These are phyloP conservation scores for Antrodiella citrinella DNA, from an alignment of 768 basidiomycete species.

Conservation along the genomic window DNA sequence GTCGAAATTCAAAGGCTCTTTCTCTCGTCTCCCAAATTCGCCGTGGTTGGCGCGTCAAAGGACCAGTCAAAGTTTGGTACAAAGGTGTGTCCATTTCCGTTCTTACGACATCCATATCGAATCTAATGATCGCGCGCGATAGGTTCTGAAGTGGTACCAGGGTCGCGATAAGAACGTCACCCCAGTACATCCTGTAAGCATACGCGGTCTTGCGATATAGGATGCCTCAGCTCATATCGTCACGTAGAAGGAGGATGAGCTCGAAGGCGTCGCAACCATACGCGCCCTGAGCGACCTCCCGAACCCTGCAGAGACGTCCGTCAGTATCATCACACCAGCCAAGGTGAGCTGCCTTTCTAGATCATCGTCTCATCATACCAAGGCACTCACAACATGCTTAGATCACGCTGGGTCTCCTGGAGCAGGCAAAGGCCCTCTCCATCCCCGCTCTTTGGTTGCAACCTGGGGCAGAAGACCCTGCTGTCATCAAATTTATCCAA, in stretches of 20 bases:
- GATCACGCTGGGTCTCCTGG: slow-evolving; percentile 63
- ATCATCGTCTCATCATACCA: not conserved
- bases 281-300: slow-evolving; percentile 47
- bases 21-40: slow-evolving; percentile 54
- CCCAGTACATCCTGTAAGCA: slow-evolving; percentile 66
- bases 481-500: slow-evolving; percentile 56
- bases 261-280: slow-evolving; percentile 59
- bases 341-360: slow-evolving; percentile 33
- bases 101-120: not conserved
- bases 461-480: slow-evolving; percentile 72
- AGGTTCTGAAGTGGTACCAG: slow-evolving; percentile 79
- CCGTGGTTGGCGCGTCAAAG: slow-evolving; percentile 79
- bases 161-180: slow-evolving; percentile 48
- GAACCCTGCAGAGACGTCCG: slow-evolving; percentile 55
- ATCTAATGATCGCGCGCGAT: not conserved
- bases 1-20: slow-evolving; percentile 46
- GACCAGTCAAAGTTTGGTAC: slow-evolving; percentile 75
- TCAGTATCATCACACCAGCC: slow-evolving; percentile 74
- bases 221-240: too few species aligned
- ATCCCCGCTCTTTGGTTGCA: slow-evolving; percentile 84
- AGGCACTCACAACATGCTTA: too few species aligned
- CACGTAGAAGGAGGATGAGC: slow-evolving; percentile 54
- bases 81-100: slow-evolving; percentile 34
- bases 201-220: too few species aligned
- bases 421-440: slow-evolving; percentile 59